A percentile compares a stretch with the other conserved stretches of the same genome.
Evolutionary conservation across 164 flowering plant genomes (phyloP).

Genomic region (Liquidambar formosana): DNA sequence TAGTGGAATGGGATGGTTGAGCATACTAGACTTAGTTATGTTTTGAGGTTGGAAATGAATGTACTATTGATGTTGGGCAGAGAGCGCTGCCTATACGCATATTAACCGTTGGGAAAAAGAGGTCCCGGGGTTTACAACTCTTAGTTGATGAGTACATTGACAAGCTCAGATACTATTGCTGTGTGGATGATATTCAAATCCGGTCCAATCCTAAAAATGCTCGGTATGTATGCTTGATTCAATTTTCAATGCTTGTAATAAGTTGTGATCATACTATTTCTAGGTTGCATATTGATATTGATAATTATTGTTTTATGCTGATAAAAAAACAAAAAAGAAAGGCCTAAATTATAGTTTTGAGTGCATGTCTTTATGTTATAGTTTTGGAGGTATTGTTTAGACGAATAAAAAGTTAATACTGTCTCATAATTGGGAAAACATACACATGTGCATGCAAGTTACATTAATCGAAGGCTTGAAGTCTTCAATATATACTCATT

Average conservation of each 20-base stretch:
- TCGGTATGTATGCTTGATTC: slow-evolving; percentile 34
- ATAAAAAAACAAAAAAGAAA: too few species aligned
- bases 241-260: not conserved
- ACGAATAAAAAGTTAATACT: too few species aligned
- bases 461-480: too few species aligned
- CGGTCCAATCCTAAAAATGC: slow-evolving; percentile 88
- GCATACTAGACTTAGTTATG: too few species aligned
- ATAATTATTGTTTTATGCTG: too few species aligned
- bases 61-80: slow-evolving; percentile 22
- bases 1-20: too few species aligned
- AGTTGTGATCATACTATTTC: too few species aligned
- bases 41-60: not conserved
- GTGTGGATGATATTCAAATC: slow-evolving; percentile 56
- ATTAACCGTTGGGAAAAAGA: slow-evolving; percentile 71
- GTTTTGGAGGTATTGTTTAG: too few species aligned
- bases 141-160: slow-evolving; percentile 70
- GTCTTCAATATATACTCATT: not conserved
- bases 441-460: too few species aligned
- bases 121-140: slow-evolving; percentile 68
- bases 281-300: too few species aligned
- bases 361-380: too few species aligned
- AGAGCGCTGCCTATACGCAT: slow-evolving; percentile 75
- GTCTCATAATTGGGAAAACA: not conserved
- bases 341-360: too few species aligned
- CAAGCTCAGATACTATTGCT: slow-evolving; percentile 71